Evolutionary conservation across 768 basidiomycete genomes (phyloP), one percentile per base, ranked within the genome.

Genomic region (Pleurotus sapidus): DNA sequence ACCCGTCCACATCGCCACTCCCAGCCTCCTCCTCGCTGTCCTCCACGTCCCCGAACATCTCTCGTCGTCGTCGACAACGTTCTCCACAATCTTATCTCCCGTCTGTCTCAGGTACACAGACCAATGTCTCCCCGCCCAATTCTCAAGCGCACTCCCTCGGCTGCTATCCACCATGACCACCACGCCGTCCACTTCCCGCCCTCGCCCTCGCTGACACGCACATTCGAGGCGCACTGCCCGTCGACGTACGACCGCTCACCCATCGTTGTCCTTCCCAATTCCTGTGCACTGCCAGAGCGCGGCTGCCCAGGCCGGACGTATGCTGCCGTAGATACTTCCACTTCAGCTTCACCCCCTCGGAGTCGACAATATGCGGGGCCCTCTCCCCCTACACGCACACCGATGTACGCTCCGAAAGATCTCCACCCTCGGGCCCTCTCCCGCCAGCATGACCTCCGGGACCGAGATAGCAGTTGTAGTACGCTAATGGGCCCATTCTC

Each of bases 211-310:
- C 76, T 84, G 62, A 80, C 81, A 9, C 70, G 76, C 55, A 79
- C 76, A 20, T 81, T 77, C 60, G 62, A 75, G 53, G 80, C 76
- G 55, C 76, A 88, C 70, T 84, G 82, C 61, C 70, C 87, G 25
- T 67, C 83, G 4, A 72, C 80, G 8, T 93, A 93, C 72, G 91
- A 93, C 75, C 87, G 91, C 57, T 83, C 88, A 3, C 90, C 91
- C 58, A 89, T 93, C 67, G 74, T 84, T 65, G 87, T 91, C 61
- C 66, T 81, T 20, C 86, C 87, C 30, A 90, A 92, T 66, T 69
- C 77, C 37, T 92, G 90, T 66, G 84, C 86, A 8, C 78, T 94
- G 20, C 91, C 92, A 37, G 89, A 83, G 63, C 84, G 91, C 59
- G 89, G 89, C 27, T 88, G 86, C 67, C 86, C 87, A 49, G 87